Percentiles rank a stretch among this genome's conserved stretches.
Conservation (phyloP, 768 basidiomycete genomes). For the Trametes sanguinea region DNA sequence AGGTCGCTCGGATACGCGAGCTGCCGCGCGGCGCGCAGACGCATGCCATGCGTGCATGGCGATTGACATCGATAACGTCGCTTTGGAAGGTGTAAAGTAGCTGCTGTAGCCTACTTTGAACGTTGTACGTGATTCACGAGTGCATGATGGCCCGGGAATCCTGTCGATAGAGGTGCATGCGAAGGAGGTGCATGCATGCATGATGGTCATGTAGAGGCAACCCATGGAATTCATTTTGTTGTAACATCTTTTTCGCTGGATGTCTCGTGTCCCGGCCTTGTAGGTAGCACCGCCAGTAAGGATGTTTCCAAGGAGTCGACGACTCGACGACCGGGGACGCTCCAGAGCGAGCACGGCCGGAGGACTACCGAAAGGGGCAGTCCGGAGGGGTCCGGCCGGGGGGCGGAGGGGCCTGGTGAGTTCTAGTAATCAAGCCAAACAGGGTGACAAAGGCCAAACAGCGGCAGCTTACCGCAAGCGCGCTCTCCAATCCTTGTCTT, state of each 20-base stretch:
- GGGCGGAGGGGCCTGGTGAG: conserved; percentile 7
- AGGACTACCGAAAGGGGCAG: not conserved
- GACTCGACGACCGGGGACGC: not conserved
- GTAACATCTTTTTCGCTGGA: not conserved
- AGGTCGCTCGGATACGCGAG: not conserved
- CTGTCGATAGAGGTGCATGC: not conserved
- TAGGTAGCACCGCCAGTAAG: too few species aligned
- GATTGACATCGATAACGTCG: conserved; percentile 4
- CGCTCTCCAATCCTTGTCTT: conserved; percentile 26
- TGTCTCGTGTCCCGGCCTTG: too few species aligned
- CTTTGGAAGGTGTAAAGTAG: conserved; percentile 1
- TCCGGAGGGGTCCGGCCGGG: conserved; percentile 19
- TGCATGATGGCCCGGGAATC: not conserved
- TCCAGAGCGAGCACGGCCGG: too few species aligned
- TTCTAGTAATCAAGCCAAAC: conserved; percentile 28
- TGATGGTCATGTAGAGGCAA: not conserved
- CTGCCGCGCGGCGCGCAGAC: conserved; percentile 1
- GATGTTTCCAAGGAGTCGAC: too few species aligned
- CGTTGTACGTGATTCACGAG: not conserved
- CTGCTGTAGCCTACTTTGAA: conserved; percentile 9
- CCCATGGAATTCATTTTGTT: not conserved
- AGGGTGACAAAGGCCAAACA: conserved; percentile 26
- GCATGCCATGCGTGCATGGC: not conserved
- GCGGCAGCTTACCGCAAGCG: conserved; percentile 7
- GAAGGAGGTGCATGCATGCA: not conserved